Base-by-base conservation (phyloP, 208 protist species). In the Leishmania martiniquensis region DNA sequence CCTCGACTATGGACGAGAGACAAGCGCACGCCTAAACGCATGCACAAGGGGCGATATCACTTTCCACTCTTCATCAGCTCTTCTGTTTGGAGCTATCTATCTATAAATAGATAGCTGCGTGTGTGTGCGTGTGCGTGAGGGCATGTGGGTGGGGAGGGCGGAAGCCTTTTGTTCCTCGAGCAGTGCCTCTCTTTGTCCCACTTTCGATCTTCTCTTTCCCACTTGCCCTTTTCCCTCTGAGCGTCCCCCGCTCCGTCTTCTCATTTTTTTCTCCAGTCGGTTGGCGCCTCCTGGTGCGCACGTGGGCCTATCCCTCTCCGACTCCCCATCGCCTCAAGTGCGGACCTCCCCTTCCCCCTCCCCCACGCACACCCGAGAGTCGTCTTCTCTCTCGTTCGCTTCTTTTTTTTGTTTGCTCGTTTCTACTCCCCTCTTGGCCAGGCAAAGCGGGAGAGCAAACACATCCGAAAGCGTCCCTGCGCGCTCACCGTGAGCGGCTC, bases 141-240 rank as follows among this genome's bases (percentile, higher is more conserved):
- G n/a, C 47, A 51, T 57, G 52, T 57, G 5, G 52, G 52, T n/a
- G 52, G 22, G 52, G 6, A 57, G 22, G 63, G 2, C 7, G 12
- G 49, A 71, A 25, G 37, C 29, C 29, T 29, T 37, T 63, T 13
- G 29, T 13, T 68, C 20, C 4, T 15, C 4, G 22, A 29, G 25
- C 25, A 42, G 63, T 69, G 29, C 42, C 10, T 20, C 13, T 45
- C 17, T n/a, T 45, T 12, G 42, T 20, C 25, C 13, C 63, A 63
- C 32, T 62, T 52, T 20, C n/a, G n/a, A 66, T 65, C 37, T 67
- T 66, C 42, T 37, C 45, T 55, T 74, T 25, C 12, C n/a, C 59
- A 51, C 70, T 57, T 54, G 80, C 60, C 77, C 66, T 75, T 37
- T 78, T 55, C n/a, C n/a, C n/a, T n/a, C n/a, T n/a, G n/a, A n/a